Conservation (phyloP, 139 green algal species). For the Picochlorum costavermella region DNA sequence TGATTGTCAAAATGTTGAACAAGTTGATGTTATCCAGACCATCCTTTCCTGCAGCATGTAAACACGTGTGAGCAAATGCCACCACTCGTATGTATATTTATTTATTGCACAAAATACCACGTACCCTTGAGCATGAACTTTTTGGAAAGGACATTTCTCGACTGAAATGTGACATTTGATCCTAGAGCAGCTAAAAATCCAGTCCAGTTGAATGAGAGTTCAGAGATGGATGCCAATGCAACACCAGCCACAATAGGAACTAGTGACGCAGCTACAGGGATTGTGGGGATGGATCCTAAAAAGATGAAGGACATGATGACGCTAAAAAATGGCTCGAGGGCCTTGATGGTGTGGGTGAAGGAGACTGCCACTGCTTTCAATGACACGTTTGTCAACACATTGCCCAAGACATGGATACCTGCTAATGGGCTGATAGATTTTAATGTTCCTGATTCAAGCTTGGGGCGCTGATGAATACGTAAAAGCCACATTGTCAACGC, state of each 20-base stretch:
- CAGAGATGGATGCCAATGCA: constrained; percentile 69
- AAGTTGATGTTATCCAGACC: constrained; percentile 84
- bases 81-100: too few relatives aligned
- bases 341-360: constrained; percentile 99
- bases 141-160: constrained; percentile 94
- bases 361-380: constrained; percentile 92
- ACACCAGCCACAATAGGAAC: constrained; percentile 89
- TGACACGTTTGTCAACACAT: constrained; percentile 93
- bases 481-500: constrained; percentile 60
- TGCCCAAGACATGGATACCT: constrained; percentile 90
- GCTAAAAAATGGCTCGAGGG: constrained; percentile 93
- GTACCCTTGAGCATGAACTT: constrained; percentile 89
- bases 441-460: constrained; percentile 18
- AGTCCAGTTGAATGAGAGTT: constrained; percentile 61
- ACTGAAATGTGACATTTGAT: constrained; percentile 93
- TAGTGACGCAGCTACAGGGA: constrained; percentile 65
- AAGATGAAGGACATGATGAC: constrained; percentile 81
- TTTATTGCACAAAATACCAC: background rate
- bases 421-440: constrained; percentile 83
- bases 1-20: constrained; percentile 94
- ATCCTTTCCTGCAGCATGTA: constrained; percentile 24
- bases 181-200: constrained; percentile 86
- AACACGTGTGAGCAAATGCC: background rate
- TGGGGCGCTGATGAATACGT: constrained; percentile 44
- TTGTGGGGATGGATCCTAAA: constrained; percentile 62